Percentiles rank a stretch among this genome's conserved stretches.
Evolutionary conservation across 2,329 filamentous ascomycete species (phyloP).

Genomic region (Trichoderma breve): DNA sequence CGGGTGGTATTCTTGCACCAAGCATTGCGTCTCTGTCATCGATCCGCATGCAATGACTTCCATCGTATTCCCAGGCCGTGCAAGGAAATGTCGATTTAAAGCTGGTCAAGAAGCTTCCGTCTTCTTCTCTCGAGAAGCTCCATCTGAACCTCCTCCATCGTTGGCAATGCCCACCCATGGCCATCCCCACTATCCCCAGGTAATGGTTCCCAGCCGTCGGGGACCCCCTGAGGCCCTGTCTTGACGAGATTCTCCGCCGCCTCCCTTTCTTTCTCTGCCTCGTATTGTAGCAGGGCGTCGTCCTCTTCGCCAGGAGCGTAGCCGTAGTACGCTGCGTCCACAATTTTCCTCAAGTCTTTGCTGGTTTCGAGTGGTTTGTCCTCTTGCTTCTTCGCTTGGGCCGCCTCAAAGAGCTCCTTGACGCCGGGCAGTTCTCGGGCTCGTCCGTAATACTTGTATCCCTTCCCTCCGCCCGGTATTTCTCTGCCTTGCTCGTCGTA

Average conservation of each 20-base stretch:
- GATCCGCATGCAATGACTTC: not conserved
- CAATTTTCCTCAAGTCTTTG: slow-evolving; percentile 68
- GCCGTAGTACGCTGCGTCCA: slow-evolving; percentile 94
- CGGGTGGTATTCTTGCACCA: not conserved
- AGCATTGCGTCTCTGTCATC: not conserved
- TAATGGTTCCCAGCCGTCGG: slow-evolving; percentile 76
- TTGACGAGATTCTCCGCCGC: slow-evolving; percentile 67
- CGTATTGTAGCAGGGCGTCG: slow-evolving; percentile 74
- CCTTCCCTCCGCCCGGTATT: slow-evolving; percentile 74
- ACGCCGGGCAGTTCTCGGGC: slow-evolving; percentile 89
- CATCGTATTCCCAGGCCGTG: not conserved
- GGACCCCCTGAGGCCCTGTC: slow-evolving; percentile 54
- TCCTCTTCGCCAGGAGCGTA: slow-evolving; percentile 93
- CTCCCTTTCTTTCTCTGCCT: slow-evolving; percentile 78
- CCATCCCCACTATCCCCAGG: slow-evolving; percentile 88
- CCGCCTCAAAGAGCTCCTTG: slow-evolving; percentile 90
- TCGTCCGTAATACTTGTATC: slow-evolving; percentile 91
- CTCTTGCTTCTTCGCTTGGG: slow-evolving; percentile 56
- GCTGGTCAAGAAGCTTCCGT: slow-evolving; percentile 79
- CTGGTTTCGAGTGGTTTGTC: slow-evolving; percentile 66
- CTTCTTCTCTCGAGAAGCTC: slow-evolving; percentile 86
- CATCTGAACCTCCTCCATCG: slow-evolving; percentile 87
- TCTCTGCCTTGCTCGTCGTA: slow-evolving; percentile 73
- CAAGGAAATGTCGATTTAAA: slow-evolving; percentile 39
- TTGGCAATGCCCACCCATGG: slow-evolving; percentile 76